Evolutionary conservation across 257 asterid species (phyloP), one percentile per base, ranked within the genome.

Genomic region (Solanum corneliomulleri): DNA sequence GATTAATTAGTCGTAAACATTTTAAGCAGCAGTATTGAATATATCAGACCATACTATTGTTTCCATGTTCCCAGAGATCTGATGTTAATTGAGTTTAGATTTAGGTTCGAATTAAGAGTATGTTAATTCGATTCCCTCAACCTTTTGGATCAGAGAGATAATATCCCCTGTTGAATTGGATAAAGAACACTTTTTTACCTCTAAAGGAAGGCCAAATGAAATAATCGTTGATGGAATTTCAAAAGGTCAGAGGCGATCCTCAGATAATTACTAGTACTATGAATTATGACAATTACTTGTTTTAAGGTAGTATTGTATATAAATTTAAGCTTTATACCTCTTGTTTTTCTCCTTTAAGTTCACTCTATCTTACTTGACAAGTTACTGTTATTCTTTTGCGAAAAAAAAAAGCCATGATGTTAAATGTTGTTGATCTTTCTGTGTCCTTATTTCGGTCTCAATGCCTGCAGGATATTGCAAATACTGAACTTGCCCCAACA

Each of bases 401-500:
- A 71, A 71, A 33, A 15, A 33, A 15, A 15, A 13, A 20, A 35
- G 81, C 56, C 31, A 74, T 1, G 29, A 74, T 74, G 82, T 74
- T 74, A 39, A 23, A 39, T 18, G 66, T 14, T 78, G 64, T 20
- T 45, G 10, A 3, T 47, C 84, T 80, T 47, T 5, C 52, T 18
- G 12, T 81, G 68, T 31, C 45, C 70, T 49, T 29, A 31, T 81
- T 81, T 16, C 31, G 45, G 47, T 81, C 44, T 31, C 21, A 13
- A 39, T 77, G 56, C n/a, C 56, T 71, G 89, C 88, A 91, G 94
- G 92, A 92, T 89, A 92, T 92, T 60, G 93, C 94, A 20, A 90
- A 89, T 86, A 31, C 92, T 66, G 94, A 92, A 76, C 94, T 92
- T 85, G 91, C 94, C 85, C 92, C 94, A 56, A 92, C 94, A 27